Percentiles rank a stretch among this genome's conserved stretches.
Evolutionary conservation across 805 yeast species (phyloP).

Genomic region (Naumovozyma baii): DNA sequence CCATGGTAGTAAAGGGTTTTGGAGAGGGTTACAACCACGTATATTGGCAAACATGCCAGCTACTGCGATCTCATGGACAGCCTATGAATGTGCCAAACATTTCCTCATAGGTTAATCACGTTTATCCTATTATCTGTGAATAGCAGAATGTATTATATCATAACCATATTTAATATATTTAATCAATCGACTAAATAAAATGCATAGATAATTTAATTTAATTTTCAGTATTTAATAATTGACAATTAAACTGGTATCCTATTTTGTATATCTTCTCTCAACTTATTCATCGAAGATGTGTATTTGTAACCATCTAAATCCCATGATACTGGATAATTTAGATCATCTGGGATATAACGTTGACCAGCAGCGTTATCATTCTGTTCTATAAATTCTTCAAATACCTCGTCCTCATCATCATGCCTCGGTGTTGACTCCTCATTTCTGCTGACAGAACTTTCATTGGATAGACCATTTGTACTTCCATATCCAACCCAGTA

Average conservation of each 20-base stretch:
- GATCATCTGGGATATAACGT: constrained; percentile 24
- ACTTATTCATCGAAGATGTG: constrained; percentile 14
- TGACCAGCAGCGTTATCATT: constrained; percentile 15
- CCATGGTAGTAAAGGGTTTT: constrained; percentile 59
- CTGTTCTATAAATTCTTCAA: constrained; percentile 19
- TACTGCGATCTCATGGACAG: constrained; percentile 96
- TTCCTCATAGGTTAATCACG: constrained; percentile 15
- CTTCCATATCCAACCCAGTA: constrained; percentile 56
- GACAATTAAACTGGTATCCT: constrained; percentile 5
- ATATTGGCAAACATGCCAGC: constrained; percentile 88
- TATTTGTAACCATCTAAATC: constrained; percentile 23
- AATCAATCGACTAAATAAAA: not conserved
- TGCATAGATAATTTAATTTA: not conserved
- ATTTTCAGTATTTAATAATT: not conserved
- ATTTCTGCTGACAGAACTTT: not conserved
- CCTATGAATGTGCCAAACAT: constrained; percentile 89
- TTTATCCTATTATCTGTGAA: not conserved
- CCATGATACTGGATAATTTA: constrained; percentile 29
- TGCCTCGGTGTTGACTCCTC: no score
- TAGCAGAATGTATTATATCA: not conserved
- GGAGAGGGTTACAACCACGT: constrained; percentile 83
- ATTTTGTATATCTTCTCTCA: constrained; percentile 14
- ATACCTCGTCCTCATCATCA: no score
- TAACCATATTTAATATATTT: not conserved
- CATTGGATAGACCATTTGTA: constrained; percentile 1